Evolutionary conservation across 2,329 filamentous ascomycete species (phyloP).

Genomic region (Aspergillus brasiliensis): DNA sequence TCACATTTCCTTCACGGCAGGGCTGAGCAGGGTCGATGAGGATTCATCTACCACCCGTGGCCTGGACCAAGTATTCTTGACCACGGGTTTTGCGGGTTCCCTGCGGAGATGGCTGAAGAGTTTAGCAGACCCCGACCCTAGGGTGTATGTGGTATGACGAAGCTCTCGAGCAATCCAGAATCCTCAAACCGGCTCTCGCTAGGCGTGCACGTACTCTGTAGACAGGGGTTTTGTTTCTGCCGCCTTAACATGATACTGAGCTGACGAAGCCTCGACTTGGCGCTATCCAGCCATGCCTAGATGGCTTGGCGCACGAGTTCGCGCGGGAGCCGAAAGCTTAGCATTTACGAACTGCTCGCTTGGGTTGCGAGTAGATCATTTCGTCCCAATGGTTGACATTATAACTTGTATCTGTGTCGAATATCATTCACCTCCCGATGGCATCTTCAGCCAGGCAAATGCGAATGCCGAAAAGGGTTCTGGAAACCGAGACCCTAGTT

Average conservation of each 20-base stretch:
- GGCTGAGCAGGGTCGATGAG: not conserved
- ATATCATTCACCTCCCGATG: not conserved
- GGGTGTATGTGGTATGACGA: not conserved
- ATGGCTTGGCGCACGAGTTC: not conserved
- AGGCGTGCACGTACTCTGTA: no score
- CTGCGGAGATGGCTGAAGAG: not conserved
- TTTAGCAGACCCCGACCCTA: not conserved
- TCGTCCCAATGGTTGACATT: not conserved
- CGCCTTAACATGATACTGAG: constrained; percentile 1
- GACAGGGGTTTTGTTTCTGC: not conserved
- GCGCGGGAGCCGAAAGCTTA: not conserved
- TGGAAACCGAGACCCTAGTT: not conserved
- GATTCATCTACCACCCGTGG: not conserved
- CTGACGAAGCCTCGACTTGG: constrained; percentile 3
- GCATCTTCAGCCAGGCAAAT: not conserved
- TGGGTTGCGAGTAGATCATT: not conserved
- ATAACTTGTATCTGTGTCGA: not conserved
- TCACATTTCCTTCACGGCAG: not conserved
- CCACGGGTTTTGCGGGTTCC: not conserved
- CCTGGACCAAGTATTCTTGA: not conserved
- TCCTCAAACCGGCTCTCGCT: not conserved
- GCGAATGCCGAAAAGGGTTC: not conserved
- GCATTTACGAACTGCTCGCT: not conserved
- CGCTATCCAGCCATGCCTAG: not conserved
- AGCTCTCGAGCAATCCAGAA: not conserved